Percentiles rank a stretch among this genome's conserved stretches.
These are phyloP conservation scores for Plectosphaerella sp. DNA, from an alignment of 2,329 filamentous ascomycete genomes.

Conservation along the genomic window DNA sequence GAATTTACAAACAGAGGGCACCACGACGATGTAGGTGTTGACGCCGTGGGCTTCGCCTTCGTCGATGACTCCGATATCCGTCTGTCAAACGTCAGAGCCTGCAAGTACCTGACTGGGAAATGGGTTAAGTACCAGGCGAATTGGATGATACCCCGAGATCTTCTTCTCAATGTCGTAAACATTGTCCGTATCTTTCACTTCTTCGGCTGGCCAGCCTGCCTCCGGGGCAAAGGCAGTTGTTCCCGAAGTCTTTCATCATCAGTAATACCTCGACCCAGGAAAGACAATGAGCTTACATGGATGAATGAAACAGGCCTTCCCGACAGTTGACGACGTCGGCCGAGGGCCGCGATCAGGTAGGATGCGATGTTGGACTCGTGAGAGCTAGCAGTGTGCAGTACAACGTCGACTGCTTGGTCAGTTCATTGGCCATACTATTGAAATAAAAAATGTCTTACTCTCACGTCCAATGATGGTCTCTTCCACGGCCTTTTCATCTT, in stretches of 20 bases:
- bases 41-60: slow-evolving; percentile 20
- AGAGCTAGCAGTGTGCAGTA: slow-evolving; percentile 28
- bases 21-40: slow-evolving; percentile 20
- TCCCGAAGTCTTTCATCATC: slow-evolving; percentile 17
- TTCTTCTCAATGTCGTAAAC: slow-evolving; percentile 23
- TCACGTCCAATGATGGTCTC: slow-evolving; percentile 16
- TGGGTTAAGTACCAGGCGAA: slow-evolving; percentile 18
- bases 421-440: too few relatives aligned
- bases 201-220: slow-evolving; percentile 24
- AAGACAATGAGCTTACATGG: slow-evolving; percentile 19
- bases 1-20: slow-evolving; percentile 22
- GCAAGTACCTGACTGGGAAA: background rate
- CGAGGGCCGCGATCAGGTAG: slow-evolving; percentile 27
- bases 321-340: slow-evolving; percentile 18
- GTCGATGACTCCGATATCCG: slow-evolving; percentile 21
- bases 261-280: background rate
- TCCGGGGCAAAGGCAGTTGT: slow-evolving; percentile 18
- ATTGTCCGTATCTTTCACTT: slow-evolving; percentile 23
- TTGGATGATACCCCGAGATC: slow-evolving; percentile 16
- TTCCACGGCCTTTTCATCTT: slow-evolving; percentile 18
- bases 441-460: slow-evolving; percentile 12
- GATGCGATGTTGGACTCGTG: slow-evolving; percentile 17
- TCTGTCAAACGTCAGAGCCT: slow-evolving; percentile 12
- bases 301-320: slow-evolving; percentile 24
- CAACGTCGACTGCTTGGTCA: slow-evolving; percentile 24